Evolutionary conservation across 1,284 basidiomycete species (phyloP).

Genomic region (Papiliotrema terrestris): DNA sequence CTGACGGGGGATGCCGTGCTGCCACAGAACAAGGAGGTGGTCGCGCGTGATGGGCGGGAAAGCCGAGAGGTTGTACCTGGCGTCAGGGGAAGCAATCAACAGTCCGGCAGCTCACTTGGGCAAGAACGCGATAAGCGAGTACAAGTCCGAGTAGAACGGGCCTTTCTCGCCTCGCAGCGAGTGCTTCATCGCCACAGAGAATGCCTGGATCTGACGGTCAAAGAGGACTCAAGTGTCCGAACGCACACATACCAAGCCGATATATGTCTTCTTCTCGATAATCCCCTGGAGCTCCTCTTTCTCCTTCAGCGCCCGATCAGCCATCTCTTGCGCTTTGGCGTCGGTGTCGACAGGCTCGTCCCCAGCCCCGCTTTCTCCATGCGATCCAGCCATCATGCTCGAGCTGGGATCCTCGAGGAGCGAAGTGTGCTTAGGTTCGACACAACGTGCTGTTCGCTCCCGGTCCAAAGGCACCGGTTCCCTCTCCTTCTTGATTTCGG

Average conservation of each 20-base stretch:
- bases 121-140: constrained; percentile 31
- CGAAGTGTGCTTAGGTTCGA: too few species aligned
- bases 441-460: too few species aligned
- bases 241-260: constrained; percentile 26
- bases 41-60: constrained; percentile 28
- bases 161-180: constrained; percentile 31
- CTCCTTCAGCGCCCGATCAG: constrained; percentile 1
- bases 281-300: constrained; percentile 18
- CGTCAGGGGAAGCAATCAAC: not conserved
- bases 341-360: not conserved
- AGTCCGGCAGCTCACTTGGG: constrained; percentile 20
- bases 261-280: constrained; percentile 37
- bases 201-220: constrained; percentile 28
- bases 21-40: constrained; percentile 30
- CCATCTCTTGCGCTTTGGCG: not conserved
- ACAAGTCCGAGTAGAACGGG: constrained; percentile 37
- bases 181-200: constrained; percentile 33
- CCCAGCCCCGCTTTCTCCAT: not conserved
- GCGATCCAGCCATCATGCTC: too few species aligned
- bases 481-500: constrained; percentile 10
- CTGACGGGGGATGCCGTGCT: constrained; percentile 31
- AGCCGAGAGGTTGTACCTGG: constrained; percentile 27
- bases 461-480: not conserved
- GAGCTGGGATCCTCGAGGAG: too few species aligned
- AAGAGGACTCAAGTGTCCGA: not conserved